A percentile compares a stretch with the other conserved stretches of the same genome.
Evolutionary conservation across 140 eudicot genomes (phyloP).

Genomic region (Oenanthe javanica): DNA sequence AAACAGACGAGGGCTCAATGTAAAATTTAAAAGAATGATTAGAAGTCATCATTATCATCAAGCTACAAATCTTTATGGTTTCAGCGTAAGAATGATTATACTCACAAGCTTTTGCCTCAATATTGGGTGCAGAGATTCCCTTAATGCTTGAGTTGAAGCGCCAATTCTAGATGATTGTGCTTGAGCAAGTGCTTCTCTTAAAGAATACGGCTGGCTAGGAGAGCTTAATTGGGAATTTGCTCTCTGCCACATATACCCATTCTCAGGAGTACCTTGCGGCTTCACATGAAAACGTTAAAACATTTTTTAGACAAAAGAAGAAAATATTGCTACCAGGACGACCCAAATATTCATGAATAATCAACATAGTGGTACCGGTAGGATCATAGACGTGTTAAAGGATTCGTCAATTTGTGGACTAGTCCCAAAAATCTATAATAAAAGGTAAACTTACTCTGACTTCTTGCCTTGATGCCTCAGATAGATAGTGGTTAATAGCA

Average conservation of each 20-base stretch:
- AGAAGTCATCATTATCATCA: neutral
- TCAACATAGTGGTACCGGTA: too few species aligned
- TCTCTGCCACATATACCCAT: slow-evolving; percentile 93
- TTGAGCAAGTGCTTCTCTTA: slow-evolving; percentile 97
- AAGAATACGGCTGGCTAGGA: slow-evolving; percentile 93
- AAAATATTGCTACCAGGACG: slow-evolving; percentile 2
- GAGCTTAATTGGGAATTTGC: slow-evolving; percentile 93
- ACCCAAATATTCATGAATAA: neutral
- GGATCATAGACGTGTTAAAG: too few species aligned
- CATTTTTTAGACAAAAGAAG: neutral
- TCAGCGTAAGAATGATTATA: neutral
- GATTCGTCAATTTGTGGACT: neutral
- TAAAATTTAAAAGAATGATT: neutral
- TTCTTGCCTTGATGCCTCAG: slow-evolving; percentile 97
- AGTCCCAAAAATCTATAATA: neutral
- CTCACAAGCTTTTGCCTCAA: slow-evolving; percentile 89
- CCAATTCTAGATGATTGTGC: slow-evolving; percentile 95
- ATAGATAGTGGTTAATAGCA: slow-evolving; percentile 84
- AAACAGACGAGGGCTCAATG: neutral
- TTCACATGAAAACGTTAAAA: slow-evolving; percentile 16
- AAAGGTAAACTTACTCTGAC: slow-evolving; percentile 48
- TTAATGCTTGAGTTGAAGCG: slow-evolving; percentile 89
- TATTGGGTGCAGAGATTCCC: slow-evolving; percentile 91
- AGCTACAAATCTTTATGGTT: neutral
- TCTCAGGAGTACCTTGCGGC: slow-evolving; percentile 91